phyloP scores from a whole-genome alignment of 192 early-diverging fungal genomes.

The Rhizophagus clarus region DNA sequence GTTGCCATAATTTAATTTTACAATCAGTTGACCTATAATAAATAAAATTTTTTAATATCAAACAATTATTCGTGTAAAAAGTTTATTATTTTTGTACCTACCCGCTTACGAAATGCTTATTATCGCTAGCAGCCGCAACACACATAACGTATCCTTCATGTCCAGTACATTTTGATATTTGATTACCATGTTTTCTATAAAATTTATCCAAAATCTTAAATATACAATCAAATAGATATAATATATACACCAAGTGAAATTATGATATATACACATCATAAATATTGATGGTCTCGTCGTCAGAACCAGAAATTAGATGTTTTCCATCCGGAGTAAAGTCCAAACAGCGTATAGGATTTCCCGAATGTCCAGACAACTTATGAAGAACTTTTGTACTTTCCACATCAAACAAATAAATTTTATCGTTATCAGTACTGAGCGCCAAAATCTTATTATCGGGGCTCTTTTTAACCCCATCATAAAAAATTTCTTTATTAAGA shows the following conservation, averaged over 20 bases:
- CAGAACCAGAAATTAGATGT: constrained; percentile 31
- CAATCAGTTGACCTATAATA: not conserved
- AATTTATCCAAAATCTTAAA: not conserved
- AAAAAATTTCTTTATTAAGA: not conserved
- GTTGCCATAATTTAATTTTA: not conserved
- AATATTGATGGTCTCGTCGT: constrained; percentile 26
- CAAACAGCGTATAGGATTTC: constrained; percentile 17
- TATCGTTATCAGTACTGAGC: constrained; percentile 61
- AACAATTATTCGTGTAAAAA: not conserved
- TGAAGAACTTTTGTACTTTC: constrained; percentile 45
- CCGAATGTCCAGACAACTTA: constrained; percentile 33
- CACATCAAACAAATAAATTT: constrained; percentile 46
- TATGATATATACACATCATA: constrained; percentile 28
- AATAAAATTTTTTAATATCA: not conserved
- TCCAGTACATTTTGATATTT: constrained; percentile 16
- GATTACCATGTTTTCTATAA: constrained; percentile 22
- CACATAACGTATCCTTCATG: constrained; percentile 25
- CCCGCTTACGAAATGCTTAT: constrained; percentile 22
- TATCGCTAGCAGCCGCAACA: constrained; percentile 11
- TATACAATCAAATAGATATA: not conserved
- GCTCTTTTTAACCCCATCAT: constrained; percentile 43
- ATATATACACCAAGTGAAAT: not conserved
- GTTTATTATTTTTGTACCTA: not conserved
- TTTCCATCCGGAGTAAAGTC: constrained; percentile 19
- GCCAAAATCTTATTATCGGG: constrained; percentile 71